Conservation (phyloP, 169 alveolate genomes). For the Ichthyophthirius multifiliis region DNA sequence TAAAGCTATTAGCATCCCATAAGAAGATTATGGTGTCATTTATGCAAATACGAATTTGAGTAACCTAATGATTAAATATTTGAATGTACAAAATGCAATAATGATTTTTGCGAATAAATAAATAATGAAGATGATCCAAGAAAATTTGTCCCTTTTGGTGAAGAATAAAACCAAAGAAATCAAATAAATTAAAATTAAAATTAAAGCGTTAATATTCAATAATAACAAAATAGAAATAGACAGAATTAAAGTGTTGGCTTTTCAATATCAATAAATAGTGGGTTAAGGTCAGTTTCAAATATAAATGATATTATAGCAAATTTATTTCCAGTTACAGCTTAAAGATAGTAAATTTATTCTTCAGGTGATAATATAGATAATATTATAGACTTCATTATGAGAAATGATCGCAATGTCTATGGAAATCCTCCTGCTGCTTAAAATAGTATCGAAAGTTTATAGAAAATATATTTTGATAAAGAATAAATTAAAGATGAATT, state of each 20-base stretch:
- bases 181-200: slow-evolving; percentile 28
- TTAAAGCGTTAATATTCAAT: neutral
- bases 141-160: slow-evolving; percentile 54
- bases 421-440: slow-evolving; percentile 67
- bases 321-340: neutral
- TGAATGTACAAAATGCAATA: slow-evolving; percentile 46
- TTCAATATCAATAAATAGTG: neutral
- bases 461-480: slow-evolving; percentile 6
- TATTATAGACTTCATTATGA: slow-evolving; percentile 53
- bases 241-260: neutral
- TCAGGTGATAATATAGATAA: slow-evolving; percentile 48
- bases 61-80: slow-evolving; percentile 6
- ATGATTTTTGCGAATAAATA: slow-evolving; percentile 59
- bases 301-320: neutral
- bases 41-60: slow-evolving; percentile 45
- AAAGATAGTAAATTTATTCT: neutral
- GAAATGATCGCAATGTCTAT: slow-evolving; percentile 67
- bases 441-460: slow-evolving; percentile 37
- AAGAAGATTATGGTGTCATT: slow-evolving; percentile 46
- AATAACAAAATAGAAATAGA: neutral
- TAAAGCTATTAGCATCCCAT: neutral
- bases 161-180: slow-evolving; percentile 25
- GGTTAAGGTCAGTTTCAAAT: neutral
- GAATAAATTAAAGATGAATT: slow-evolving; percentile 44
- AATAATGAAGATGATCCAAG: slow-evolving; percentile 50